Percentiles rank a stretch among this genome's conserved stretches.
These are phyloP conservation scores for Tylopilus plumbeoviolaceoides DNA, from an alignment of 768 basidiomycete genomes.

Conservation along the genomic window DNA sequence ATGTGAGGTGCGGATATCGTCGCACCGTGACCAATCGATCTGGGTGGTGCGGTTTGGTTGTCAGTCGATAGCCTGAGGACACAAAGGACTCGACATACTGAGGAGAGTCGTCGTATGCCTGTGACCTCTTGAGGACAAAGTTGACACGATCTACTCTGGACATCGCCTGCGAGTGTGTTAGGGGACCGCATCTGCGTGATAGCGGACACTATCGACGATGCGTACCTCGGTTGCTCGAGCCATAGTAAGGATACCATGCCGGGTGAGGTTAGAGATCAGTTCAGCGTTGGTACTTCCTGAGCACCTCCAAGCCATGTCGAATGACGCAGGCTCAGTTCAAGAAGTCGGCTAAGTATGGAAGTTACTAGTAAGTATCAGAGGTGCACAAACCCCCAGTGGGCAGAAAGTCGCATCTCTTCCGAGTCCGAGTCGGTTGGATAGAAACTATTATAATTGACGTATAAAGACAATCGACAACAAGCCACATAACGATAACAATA, in stretches of 20 bases:
- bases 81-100: conserved; percentile 45
- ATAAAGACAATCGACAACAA: conserved; percentile 11
- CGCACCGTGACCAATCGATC: conserved; percentile 75
- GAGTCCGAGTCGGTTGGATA: no score
- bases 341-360: no score
- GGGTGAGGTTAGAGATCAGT: conserved; percentile 65
- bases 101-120: conserved; percentile 79
- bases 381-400: no score
- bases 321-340: no score
- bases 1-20: conserved; percentile 98
- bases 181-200: no score
- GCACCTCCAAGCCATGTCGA: conserved; percentile 83
- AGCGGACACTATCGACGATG: neutral
- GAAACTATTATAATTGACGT: conserved; percentile 13
- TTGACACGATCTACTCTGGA: conserved; percentile 61
- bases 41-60: conserved; percentile 24
- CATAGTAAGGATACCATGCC: conserved; percentile 52
- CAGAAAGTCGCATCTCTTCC: no score
- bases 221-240: conserved; percentile 54
- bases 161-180: conserved; percentile 53
- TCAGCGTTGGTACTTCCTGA: conserved; percentile 66
- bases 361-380: no score
- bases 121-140: conserved; percentile 47
- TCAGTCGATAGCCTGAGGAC: neutral
- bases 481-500: neutral